A percentile compares a stretch with the other conserved stretches of the same genome.
Evolutionary conservation across 352 stramenopile species (phyloP).

Genomic region (Pythium dissimile): DNA sequence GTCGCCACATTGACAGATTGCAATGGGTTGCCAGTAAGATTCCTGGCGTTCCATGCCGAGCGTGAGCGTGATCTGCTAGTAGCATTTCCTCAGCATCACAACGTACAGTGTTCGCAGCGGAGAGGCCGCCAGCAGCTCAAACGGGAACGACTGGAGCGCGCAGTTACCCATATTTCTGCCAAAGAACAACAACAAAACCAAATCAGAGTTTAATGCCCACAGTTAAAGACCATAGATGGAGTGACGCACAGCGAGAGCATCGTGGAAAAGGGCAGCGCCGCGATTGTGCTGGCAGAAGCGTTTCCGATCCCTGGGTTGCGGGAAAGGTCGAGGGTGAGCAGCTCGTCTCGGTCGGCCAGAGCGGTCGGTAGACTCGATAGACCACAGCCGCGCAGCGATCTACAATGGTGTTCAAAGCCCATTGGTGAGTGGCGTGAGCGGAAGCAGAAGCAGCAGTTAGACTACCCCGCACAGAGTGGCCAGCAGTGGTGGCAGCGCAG

Average conservation of each 20-base stretch:
- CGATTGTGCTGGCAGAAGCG: neutral
- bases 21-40: neutral
- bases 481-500: neutral
- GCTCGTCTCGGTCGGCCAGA: neutral
- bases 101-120: slow-evolving; percentile 7
- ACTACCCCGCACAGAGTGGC: neutral
- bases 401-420: too few species aligned
- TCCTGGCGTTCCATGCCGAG: neutral
- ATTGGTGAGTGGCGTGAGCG: neutral
- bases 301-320: slow-evolving; percentile 1
- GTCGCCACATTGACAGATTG: neutral
- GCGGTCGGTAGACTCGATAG: neutral
- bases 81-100: neutral
- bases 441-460: neutral
- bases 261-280: neutral
- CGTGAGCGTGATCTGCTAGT: too few species aligned
- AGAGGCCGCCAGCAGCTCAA: neutral
- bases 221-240: too few species aligned
- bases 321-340: neutral
- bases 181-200: too few species aligned
- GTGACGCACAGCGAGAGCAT: neutral
- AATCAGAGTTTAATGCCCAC: neutral
- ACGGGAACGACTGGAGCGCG: neutral
- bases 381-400: slow-evolving; percentile 2
- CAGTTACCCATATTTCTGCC: neutral